phyloP scores from a whole-genome alignment of 2,329 filamentous ascomycete genomes.

The Xylariaceae sp. region DNA sequence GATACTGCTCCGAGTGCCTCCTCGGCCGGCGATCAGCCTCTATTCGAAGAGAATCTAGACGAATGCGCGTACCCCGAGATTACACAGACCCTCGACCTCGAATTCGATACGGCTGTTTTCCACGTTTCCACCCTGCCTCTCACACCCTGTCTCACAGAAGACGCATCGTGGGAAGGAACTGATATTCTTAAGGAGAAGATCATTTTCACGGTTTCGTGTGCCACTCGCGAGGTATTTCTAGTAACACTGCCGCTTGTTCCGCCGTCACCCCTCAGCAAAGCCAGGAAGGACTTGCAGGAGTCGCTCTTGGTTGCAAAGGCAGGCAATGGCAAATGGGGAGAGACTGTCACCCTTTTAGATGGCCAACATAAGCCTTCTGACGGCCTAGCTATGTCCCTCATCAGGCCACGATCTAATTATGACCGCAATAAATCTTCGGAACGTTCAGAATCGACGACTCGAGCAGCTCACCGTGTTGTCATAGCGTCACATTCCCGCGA shows the following conservation, averaged over 20 bases:
- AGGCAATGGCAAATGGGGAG: conserved; percentile 59
- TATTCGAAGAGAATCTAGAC: conserved; percentile 50
- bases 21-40: conserved; percentile 46
- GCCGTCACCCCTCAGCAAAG: conserved; percentile 55
- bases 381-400: conserved; percentile 50
- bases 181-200: conserved; percentile 51
- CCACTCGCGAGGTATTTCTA: conserved; percentile 51
- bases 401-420: conserved; percentile 35
- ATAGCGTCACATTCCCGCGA: conserved; percentile 56
- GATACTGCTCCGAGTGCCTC: conserved; percentile 30
- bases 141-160: conserved; percentile 43
- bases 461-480: conserved; percentile 40
- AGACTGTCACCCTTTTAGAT: conserved; percentile 48
- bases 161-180: conserved; percentile 43
- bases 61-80: conserved; percentile 50
- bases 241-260: conserved; percentile 56
- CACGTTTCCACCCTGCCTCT: conserved; percentile 53
- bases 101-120: conserved; percentile 50
- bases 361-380: conserved; percentile 50
- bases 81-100: conserved; percentile 56
- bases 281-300: conserved; percentile 46
- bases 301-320: conserved; percentile 48
- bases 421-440: conserved; percentile 37
- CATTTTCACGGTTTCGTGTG: conserved; percentile 56
- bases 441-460: conserved; percentile 29